phyloP scores from a whole-genome alignment of 164 flowering plant genomes.

The Magnolia changhungtana region DNA sequence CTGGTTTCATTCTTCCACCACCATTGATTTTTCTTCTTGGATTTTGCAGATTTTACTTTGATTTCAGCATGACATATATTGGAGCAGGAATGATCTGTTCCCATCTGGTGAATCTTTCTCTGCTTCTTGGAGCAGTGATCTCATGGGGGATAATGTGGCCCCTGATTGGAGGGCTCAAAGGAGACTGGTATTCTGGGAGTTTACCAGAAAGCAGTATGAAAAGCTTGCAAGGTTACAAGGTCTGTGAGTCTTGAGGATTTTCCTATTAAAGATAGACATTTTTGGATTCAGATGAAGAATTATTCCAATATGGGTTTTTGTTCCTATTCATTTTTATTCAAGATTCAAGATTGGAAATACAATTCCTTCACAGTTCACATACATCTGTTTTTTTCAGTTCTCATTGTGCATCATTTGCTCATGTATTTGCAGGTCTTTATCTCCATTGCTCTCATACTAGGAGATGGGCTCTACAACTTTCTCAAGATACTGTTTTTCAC shows the following conservation, averaged over 20 bases:
- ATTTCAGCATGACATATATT: slow-evolving; percentile 74
- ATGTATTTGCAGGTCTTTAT: slow-evolving; percentile 61
- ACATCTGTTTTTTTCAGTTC: not conserved
- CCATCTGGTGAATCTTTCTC: slow-evolving; percentile 77
- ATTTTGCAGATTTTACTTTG: slow-evolving; percentile 75
- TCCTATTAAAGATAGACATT: not conserved
- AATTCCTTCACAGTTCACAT: not conserved
- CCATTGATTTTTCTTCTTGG: not conserved
- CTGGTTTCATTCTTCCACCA: not conserved
- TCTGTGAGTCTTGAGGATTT: slow-evolving; percentile 6
- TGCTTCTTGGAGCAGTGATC: slow-evolving; percentile 81
- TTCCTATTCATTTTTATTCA: not conserved
- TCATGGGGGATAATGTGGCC: slow-evolving; percentile 99
- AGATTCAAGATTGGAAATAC: not conserved
- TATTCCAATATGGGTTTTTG: not conserved
- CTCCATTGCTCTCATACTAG: slow-evolving; percentile 72
- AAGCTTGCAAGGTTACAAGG: slow-evolving; percentile 93
- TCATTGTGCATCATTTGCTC: not conserved
- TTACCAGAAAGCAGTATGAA: slow-evolving; percentile 73
- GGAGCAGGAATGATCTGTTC: slow-evolving; percentile 97
- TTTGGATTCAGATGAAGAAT: not conserved
- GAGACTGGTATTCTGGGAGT: slow-evolving; percentile 63
- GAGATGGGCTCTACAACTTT: slow-evolving; percentile 90
- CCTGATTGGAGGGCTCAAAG: slow-evolving; percentile 56
- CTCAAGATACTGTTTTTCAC: slow-evolving; percentile 35